Conservation (phyloP, 1,284 basidiomycete species). For the Trametes sp. region DNA sequence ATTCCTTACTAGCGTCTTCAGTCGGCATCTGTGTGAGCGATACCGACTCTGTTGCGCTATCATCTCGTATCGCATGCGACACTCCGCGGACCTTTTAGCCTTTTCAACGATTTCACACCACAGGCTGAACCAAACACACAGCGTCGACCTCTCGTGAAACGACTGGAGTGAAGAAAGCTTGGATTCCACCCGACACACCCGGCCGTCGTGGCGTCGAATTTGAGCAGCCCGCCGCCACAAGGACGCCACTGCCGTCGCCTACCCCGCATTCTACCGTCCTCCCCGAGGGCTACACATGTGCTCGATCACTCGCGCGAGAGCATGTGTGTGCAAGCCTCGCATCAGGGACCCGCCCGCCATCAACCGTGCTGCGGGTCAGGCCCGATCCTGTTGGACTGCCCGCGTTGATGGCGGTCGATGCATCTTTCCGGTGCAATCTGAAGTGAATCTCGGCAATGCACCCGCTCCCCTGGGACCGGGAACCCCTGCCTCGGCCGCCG, state of each 20-base stretch:
- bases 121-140: neutral
- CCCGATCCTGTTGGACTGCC: neutral
- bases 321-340: neutral
- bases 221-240: neutral
- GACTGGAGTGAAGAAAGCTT: too few species aligned
- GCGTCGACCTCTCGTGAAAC: neutral
- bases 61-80: too few species aligned
- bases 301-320: neutral
- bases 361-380: neutral
- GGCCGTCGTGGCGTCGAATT: neutral
- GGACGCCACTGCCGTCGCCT: neutral
- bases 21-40: neutral
- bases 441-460: neutral
- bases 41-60: neutral
- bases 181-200: too few species aligned
- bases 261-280: neutral
- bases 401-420: neutral
- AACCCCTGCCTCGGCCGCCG: neutral
- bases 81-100: neutral
- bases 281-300: neutral
- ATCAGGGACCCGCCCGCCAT: neutral
- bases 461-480: neutral
- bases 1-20: neutral
- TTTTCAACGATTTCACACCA: neutral
- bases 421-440: neutral